Evolutionary conservation across 805 yeast genomes (phyloP), one percentile per base, ranked within the genome.

Genomic region (Clavispora asparagi): DNA sequence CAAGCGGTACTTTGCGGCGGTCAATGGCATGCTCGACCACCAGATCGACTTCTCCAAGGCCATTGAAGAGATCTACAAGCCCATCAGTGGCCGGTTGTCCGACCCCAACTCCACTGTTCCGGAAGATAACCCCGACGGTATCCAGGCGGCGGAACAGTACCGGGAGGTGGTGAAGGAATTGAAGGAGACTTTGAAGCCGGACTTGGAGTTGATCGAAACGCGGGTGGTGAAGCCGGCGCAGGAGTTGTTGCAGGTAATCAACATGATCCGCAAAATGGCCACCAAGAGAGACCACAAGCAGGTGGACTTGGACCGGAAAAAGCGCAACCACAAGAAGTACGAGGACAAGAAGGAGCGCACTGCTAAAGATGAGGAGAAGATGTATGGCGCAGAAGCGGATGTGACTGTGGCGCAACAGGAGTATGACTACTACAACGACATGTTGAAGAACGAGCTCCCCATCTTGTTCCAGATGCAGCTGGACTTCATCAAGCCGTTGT

Each of bases 51-150:
- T 91, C 64, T 86, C 96, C n/a, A 85, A 85, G 60, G 92, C 95
- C 4, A 89, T 94, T 67, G 97, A 91, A 64, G 97, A 91, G 62
- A 86, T 94, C 49, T 94, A 90, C 71, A 89, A 92, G 67, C 99
- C 99, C 1, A 94, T 94, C 50, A 83, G 94, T 46, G 99, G 99
- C 38, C 82, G 90, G 51, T 73, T 87, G 62, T 82, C 94, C 13
- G 98, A 94, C 63, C 97, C 97, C 7, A 87, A 83, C 60, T 80
- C 94, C 7, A 67, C 88, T 2, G 78, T 81, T 40, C 91, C 91
- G 0, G 99, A 94, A 63, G 97, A 95, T 56, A 91, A 91, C 61
- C 97, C 97, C 4, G 95, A 94, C 44, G 99, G 98, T 56, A 89
- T 94, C 54, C 83, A 86, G 59, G 99, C 99, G 1, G 81, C 95